phyloP scores from a whole-genome alignment of 805 yeast genomes.

The Tetrapisispora nanseiensis region DNA sequence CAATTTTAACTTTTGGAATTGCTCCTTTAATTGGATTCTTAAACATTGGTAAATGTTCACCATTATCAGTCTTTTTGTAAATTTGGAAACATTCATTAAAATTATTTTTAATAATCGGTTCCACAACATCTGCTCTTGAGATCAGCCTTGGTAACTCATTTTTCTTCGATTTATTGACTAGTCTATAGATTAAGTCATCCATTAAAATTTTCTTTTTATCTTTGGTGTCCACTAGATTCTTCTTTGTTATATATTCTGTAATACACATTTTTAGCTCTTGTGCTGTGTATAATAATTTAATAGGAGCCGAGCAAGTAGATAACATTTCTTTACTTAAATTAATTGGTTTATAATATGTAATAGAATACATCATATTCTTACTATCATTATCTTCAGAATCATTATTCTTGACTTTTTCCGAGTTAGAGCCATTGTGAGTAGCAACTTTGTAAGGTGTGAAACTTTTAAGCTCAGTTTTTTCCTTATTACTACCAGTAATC shows the following conservation, averaged over 20 bases:
- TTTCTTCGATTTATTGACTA: conserved; percentile 22
- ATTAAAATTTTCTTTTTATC: conserved; percentile 46
- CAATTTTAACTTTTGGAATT: conserved; percentile 54
- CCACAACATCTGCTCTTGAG: conserved; percentile 38
- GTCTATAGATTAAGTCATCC: conserved; percentile 41
- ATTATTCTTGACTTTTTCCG: conserved; percentile 9
- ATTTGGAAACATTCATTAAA: conserved; percentile 45
- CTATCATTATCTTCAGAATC: conserved; percentile 20
- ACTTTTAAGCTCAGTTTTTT: conserved; percentile 40
- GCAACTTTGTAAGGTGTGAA: conserved; percentile 56
- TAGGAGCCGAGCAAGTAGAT: conserved; percentile 32
- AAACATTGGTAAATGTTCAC: conserved; percentile 33
- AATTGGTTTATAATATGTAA: conserved; percentile 50
- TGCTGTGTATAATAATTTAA: conserved; percentile 38
- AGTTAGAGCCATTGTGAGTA: conserved; percentile 4
- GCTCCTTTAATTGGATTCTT: conserved; percentile 47
- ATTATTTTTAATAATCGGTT: conserved; percentile 34
- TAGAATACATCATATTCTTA: conserved; percentile 23
- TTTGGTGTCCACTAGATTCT: conserved; percentile 40
- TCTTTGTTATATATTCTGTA: conserved; percentile 44
- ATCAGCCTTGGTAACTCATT: conserved; percentile 28
- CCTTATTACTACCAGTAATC: conserved; percentile 41
- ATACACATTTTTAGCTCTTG: conserved; percentile 46
- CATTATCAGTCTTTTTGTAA: conserved; percentile 18
- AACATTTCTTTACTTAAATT: conserved; percentile 39